Conservation (phyloP, 108 stramenopile genomes). For the Mayamaea pseudoterrestris region DNA sequence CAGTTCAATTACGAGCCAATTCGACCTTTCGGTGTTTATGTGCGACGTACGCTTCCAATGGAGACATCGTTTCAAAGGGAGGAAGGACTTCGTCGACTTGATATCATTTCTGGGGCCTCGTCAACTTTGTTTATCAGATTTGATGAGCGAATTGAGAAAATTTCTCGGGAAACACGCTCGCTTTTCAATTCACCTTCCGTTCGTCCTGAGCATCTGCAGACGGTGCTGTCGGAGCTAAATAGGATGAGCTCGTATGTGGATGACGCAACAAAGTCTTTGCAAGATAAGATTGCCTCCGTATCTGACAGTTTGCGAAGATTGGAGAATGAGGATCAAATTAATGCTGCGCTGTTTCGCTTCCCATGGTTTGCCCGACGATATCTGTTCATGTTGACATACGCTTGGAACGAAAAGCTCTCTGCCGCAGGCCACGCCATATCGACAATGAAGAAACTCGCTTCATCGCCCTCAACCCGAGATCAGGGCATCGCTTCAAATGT, state of each 20-base stretch:
- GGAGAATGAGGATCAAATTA: slow-evolving; percentile 14
- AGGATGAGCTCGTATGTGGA: slow-evolving; percentile 68
- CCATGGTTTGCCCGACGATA: slow-evolving; percentile 60
- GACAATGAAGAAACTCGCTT: slow-evolving; percentile 76
- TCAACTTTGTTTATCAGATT: slow-evolving; percentile 73
- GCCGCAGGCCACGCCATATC: slow-evolving; percentile 72
- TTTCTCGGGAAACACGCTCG: slow-evolving; percentile 66
- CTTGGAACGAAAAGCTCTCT: slow-evolving; percentile 83
- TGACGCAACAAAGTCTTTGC: slow-evolving; percentile 65
- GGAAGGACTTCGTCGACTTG: slow-evolving; percentile 52
- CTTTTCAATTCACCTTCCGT: slow-evolving; percentile 55
- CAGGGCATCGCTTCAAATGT: no score
- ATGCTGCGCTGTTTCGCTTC: slow-evolving; percentile 33
- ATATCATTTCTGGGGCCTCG: slow-evolving; percentile 64
- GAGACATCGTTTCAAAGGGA: slow-evolving; percentile 59
- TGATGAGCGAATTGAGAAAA: slow-evolving; percentile 79
- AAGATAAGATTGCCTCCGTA: slow-evolving; percentile 78
- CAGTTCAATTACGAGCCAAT: slow-evolving; percentile 82
- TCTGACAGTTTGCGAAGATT: slow-evolving; percentile 33
- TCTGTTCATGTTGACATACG: slow-evolving; percentile 68
- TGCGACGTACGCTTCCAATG: slow-evolving; percentile 67
- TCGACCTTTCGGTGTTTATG: slow-evolving; percentile 75
- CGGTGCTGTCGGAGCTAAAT: slow-evolving; percentile 68
- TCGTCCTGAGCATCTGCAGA: slow-evolving; percentile 70
- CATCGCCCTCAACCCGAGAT: slow-evolving; percentile 34